phyloP scores from a whole-genome alignment of 179 eudicot species.

The Silene noctiflora region DNA sequence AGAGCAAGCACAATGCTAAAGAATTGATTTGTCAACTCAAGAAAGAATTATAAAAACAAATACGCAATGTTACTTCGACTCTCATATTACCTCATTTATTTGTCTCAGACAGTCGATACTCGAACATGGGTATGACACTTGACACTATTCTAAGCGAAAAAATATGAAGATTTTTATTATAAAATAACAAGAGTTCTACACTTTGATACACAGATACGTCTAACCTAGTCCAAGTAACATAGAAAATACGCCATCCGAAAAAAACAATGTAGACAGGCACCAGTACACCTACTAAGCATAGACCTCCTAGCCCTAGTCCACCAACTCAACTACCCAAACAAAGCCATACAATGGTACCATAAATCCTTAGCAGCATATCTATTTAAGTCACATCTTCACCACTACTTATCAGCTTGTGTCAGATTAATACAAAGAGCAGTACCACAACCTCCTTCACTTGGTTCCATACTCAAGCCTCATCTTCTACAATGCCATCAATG shows the following conservation, averaged over 20 bases:
- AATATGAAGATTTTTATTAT: neutral
- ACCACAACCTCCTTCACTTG: neutral
- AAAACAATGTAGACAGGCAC: neutral
- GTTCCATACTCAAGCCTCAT: neutral
- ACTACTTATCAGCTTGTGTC: neutral
- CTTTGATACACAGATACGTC: neutral
- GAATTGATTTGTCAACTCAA: neutral
- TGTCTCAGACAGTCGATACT: neutral
- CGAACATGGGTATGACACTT: neutral
- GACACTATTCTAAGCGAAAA: neutral
- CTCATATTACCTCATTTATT: neutral
- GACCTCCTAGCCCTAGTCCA: neutral
- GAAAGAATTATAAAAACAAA: neutral
- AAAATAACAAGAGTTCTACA: neutral
- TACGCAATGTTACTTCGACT: neutral
- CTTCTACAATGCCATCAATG: neutral
- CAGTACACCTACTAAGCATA: neutral
- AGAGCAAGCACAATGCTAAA: neutral
- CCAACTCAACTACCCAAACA: neutral
- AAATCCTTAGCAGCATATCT: neutral
- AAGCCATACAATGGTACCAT: neutral
- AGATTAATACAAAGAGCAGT: neutral
- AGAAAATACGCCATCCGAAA: neutral
- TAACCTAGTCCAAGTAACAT: neutral
- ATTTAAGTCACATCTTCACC: neutral